Conservation (phyloP, 805 yeast genomes). For the Candida michaelii region DNA sequence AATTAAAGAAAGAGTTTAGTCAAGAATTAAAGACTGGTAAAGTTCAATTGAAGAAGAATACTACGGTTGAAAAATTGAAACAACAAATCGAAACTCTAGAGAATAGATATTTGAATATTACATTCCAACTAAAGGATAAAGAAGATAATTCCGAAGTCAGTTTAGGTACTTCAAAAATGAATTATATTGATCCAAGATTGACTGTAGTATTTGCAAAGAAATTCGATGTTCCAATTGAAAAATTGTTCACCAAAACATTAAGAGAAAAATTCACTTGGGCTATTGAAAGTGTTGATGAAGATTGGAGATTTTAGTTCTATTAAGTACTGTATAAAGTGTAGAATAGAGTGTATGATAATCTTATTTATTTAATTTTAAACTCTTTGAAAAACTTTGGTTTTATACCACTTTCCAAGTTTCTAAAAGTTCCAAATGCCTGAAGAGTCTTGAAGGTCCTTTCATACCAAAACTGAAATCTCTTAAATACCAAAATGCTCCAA, state of each 20-base stretch:
- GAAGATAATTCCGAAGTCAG: slow-evolving; percentile 95
- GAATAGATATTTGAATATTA: slow-evolving; percentile 64
- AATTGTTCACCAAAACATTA: slow-evolving; percentile 84
- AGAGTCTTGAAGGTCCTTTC: slow-evolving; percentile 39
- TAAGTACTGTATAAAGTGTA: neutral
- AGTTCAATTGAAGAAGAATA: slow-evolving; percentile 50
- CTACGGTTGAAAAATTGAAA: slow-evolving; percentile 68
- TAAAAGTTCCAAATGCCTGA: slow-evolving; percentile 31
- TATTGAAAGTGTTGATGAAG: slow-evolving; percentile 80
- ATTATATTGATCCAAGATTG: slow-evolving; percentile 92
- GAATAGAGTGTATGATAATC: too few relatives aligned
- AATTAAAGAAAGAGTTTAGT: slow-evolving; percentile 48
- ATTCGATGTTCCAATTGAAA: slow-evolving; percentile 86
- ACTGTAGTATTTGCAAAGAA: slow-evolving; percentile 87
- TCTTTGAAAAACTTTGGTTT: too few relatives aligned
- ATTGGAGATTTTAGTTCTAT: slow-evolving; percentile 75
- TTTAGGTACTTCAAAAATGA: slow-evolving; percentile 87
- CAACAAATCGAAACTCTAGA: slow-evolving; percentile 71
- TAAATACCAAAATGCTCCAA: slow-evolving; percentile 59
- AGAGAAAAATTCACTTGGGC: slow-evolving; percentile 97
- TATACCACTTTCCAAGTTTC: slow-evolving; percentile 19
- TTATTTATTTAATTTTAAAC: too few relatives aligned
- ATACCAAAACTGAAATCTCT: slow-evolving; percentile 81
- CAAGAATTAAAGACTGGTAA: slow-evolving; percentile 60
- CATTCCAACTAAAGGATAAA: slow-evolving; percentile 80